Evolutionary conservation across 1,284 basidiomycete species (phyloP), one percentile per base, ranked within the genome.

Genomic region (Pascua guehoae): DNA sequence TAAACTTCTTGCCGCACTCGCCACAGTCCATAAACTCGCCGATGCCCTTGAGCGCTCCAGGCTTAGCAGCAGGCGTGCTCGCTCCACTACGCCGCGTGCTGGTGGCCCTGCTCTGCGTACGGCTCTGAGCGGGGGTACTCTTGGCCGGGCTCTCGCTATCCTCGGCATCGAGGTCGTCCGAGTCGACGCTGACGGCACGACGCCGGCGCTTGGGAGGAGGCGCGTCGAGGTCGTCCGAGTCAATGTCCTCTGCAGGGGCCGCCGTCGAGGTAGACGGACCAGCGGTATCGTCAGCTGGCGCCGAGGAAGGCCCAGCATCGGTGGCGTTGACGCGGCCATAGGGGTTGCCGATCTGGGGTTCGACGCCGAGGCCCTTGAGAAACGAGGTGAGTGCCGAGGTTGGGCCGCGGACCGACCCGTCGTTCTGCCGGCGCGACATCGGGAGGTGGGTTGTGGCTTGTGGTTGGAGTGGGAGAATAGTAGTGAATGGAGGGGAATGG

Each of bases 371-470:
- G 37, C 70, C 74, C 66, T 75, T 65, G 37, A 98, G 81, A 72
- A 93, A 97, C 63, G 92, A 90, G 32, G 94, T 96, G 12, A 98
- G 78, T 0, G 94, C 94, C 47, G 91, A 94, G 0, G 89, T 86
- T 0, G 94, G 93, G 0, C 94, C 94, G 16, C 88, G 83, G 44
- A 96, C 86, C 2, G 70, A 49, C 39, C 58, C 72, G 57, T 53
- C 51, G 11, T 40, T 32, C 24, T 32, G 24, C 24, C 24, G 24
- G 24, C 24, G 24, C 24, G 24, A 32, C 24, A 32, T 32, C 24
- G 24, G 24, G 37, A 37, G 11, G 12, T 32, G 40, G 48, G 51
- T 32, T 47, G 48, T 44, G 47, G 47, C 47, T 45, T 48, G 14
- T 37, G 49, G 39, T 32, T 7, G 24, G 4, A 18, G 2, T n/a